These are phyloP conservation scores for Hepatocystis sp. DNA, from an alignment of 169 alveolate species.

Conservation along the genomic window DNA sequence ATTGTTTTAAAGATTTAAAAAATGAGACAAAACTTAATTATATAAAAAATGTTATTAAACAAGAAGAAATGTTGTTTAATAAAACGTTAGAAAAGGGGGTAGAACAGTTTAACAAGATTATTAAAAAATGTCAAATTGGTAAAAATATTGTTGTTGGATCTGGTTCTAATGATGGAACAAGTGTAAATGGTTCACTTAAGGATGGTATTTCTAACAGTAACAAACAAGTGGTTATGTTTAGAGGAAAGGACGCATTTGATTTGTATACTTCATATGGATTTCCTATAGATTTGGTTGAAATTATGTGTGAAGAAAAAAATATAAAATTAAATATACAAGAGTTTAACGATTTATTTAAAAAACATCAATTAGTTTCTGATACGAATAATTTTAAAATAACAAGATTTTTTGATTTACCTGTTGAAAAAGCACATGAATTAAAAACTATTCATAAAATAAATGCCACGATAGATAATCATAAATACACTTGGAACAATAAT, in stretches of 20 bases:
- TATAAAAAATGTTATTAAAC: constrained; percentile 84
- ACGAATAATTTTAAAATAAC: constrained; percentile 78
- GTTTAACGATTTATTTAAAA: constrained; percentile 85
- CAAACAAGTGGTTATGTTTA: constrained; percentile 73
- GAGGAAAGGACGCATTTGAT: constrained; percentile 90
- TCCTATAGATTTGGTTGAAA: constrained; percentile 93
- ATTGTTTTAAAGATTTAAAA: constrained; percentile 87
- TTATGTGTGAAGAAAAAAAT: constrained; percentile 93
- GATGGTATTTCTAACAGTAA: too few species aligned
- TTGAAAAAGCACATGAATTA: constrained; percentile 80
- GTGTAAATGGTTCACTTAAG: too few species aligned
- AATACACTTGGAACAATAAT: constrained; percentile 78
- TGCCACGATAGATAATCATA: constrained; percentile 79
- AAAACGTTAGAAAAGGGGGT: constrained; percentile 91
- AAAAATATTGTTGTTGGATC: neutral
- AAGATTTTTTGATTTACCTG: constrained; percentile 79
- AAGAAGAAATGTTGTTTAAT: constrained; percentile 91
- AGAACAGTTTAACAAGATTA: constrained; percentile 84
- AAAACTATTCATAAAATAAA: constrained; percentile 23
- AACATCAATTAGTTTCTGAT: constrained; percentile 88
- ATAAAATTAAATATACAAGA: constrained; percentile 87
- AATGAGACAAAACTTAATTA: constrained; percentile 84
- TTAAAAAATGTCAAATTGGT: constrained; percentile 17
- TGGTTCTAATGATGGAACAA: neutral
- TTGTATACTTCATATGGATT: constrained; percentile 94